These are phyloP conservation scores for Choricystis sp. DNA, from an alignment of 139 green algal genomes.

Conservation along the genomic window DNA sequence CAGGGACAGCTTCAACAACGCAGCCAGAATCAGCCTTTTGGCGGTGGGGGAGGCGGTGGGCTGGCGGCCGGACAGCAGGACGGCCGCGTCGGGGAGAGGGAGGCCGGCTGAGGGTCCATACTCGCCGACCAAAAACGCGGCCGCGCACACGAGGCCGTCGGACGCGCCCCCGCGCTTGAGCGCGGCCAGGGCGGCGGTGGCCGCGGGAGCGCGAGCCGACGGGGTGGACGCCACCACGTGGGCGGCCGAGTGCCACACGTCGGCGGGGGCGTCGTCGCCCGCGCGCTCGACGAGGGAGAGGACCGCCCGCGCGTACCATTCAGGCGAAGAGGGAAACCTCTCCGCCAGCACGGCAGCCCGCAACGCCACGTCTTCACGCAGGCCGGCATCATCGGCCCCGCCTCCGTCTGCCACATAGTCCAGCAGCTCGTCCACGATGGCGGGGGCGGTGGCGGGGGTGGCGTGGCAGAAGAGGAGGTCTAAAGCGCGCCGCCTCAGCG, in stretches of 20 bases:
- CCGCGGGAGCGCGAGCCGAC: no score
- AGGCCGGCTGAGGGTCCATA: constrained; percentile 48
- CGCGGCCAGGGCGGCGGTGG: no score
- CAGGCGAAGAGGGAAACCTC: constrained; percentile 36
- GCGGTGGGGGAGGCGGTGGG: constrained; percentile 37
- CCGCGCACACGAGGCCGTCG: constrained; percentile 56
- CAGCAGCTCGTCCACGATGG: constrained; percentile 68
- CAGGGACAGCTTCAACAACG: constrained; percentile 48
- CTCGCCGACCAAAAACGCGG: constrained; percentile 81
- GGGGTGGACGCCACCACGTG: constrained; percentile 92
- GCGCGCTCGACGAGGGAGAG: constrained; percentile 80
- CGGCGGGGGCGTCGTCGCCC: constrained; percentile 80
- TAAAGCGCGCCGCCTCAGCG: constrained; percentile 68
- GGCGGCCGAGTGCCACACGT: constrained; percentile 81
- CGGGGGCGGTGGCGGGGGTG: constrained; percentile 43
- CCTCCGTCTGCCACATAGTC: constrained; percentile 39
- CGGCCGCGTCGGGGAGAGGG: constrained; percentile 25
- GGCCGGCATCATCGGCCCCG: constrained; percentile 62
- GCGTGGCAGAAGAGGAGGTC: constrained; percentile 89
- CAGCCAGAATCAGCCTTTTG: constrained; percentile 66
- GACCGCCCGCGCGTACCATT: constrained; percentile 84
- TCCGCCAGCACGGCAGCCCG: constrained; percentile 95
- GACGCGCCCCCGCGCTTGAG: constrained; percentile 44
- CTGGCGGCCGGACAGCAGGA: constrained; percentile 62
- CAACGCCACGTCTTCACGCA: constrained; percentile 92